Conservation (phyloP, 1,139 yeast genomes). For the Sugiyamaella castrensis region DNA sequence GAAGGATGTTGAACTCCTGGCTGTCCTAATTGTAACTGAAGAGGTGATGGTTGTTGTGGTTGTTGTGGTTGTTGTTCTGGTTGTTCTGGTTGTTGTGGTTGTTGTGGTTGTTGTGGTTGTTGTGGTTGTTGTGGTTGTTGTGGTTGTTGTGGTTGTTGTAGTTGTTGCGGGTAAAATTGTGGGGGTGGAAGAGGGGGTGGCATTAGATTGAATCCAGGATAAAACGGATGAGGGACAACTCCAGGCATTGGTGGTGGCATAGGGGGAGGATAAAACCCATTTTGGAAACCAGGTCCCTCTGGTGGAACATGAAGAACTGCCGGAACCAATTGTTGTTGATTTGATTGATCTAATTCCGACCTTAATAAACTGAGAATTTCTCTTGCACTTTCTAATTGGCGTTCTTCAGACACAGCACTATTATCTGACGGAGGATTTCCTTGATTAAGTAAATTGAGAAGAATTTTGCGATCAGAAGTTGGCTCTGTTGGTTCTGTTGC, state of each 20-base stretch:
- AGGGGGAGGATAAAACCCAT: constrained; percentile 16
- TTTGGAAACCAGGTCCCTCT: constrained; percentile 10
- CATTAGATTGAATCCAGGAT: not conserved
- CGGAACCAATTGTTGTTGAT: constrained; percentile 18
- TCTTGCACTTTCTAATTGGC: constrained; percentile 32
- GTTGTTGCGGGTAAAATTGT: constrained; percentile 25
- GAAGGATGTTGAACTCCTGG: not conserved
- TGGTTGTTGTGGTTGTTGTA: not conserved
- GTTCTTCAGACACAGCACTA: constrained; percentile 13
- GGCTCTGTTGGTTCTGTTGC: not conserved
- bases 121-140: constrained; percentile 15
- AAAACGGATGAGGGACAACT: not conserved
- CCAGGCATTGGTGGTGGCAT: constrained; percentile 17
- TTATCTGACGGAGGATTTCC: constrained; percentile 15
- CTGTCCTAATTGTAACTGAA: not conserved
- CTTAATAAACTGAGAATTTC: constrained; percentile 35
- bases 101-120: constrained; percentile 17
- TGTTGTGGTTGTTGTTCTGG: constrained; percentile 21
- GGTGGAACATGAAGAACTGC: constrained; percentile 27
- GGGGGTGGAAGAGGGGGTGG: constrained; percentile 31
- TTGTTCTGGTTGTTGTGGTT: not conserved
- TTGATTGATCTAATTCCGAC: constrained; percentile 26
- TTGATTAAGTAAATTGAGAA: constrained; percentile 32
- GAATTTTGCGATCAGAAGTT: constrained; percentile 27
- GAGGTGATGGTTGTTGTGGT: not conserved